Evolutionary conservation across 352 stramenopile species (phyloP).

Genomic region (Globisporangium nagaii): DNA sequence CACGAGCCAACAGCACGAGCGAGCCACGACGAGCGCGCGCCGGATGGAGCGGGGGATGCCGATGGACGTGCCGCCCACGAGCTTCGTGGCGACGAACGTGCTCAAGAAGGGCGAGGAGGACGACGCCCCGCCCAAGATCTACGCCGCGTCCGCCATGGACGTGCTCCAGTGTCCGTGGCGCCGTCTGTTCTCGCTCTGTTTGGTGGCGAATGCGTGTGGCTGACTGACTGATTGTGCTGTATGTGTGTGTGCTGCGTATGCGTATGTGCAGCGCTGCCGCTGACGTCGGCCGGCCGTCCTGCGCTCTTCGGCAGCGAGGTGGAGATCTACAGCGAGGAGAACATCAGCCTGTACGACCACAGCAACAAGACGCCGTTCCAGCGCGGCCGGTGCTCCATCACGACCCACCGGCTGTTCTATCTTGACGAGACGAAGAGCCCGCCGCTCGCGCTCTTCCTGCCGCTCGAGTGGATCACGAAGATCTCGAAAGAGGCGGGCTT

Average conservation of each 20-base stretch:
- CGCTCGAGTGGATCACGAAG: constrained; percentile 64
- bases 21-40: no score
- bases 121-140: constrained; percentile 10
- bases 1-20: no score
- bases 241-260: background rate
- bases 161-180: constrained; percentile 50
- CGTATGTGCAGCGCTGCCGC: constrained; percentile 37
- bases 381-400: constrained; percentile 70
- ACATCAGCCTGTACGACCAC: constrained; percentile 82
- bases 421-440: constrained; percentile 52
- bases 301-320: constrained; percentile 75
- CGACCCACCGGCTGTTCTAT: constrained; percentile 82
- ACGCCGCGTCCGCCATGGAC: constrained; percentile 47
- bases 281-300: constrained; percentile 65
- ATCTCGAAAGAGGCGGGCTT: constrained; percentile 81
- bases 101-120: constrained; percentile 13
- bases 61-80: constrained; percentile 2
- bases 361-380: constrained; percentile 69
- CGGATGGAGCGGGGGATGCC: no score
- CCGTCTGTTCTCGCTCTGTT: background rate
- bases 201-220: background rate
- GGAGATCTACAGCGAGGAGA: constrained; percentile 85
- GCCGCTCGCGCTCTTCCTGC: constrained; percentile 57
- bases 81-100: background rate
- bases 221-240: background rate